Evolutionary conservation across 2,329 filamentous ascomycete species (phyloP).

Genomic region (Aspergillus quadrilineatus): DNA sequence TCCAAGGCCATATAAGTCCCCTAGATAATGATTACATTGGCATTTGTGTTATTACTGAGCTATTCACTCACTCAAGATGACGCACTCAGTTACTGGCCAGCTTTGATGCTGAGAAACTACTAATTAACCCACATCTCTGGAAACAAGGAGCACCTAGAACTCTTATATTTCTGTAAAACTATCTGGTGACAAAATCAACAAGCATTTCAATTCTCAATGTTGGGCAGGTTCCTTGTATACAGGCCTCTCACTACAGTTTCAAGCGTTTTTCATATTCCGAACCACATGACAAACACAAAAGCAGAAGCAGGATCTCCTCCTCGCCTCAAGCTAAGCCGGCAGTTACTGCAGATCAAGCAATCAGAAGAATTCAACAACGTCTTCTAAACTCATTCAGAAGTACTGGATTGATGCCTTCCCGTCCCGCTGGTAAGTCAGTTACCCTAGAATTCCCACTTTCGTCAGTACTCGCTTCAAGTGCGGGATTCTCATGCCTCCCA

Average conservation of each 20-base stretch:
- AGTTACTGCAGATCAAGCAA: neutral
- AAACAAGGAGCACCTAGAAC: too few relatives aligned
- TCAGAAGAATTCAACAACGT: conserved; percentile 41
- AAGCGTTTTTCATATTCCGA: neutral
- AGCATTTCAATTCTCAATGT: neutral
- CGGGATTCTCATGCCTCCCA: neutral
- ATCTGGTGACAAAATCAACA: too few relatives aligned
- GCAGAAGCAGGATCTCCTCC: neutral
- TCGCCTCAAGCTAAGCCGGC: neutral
- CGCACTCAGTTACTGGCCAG: neutral
- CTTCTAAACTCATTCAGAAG: conserved; percentile 42
- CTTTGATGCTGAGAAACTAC: too few relatives aligned
- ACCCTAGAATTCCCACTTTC: neutral
- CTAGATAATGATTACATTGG: neutral
- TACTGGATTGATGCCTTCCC: conserved; percentile 40
- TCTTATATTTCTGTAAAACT: too few relatives aligned
- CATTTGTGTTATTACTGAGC: neutral
- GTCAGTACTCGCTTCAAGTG: neutral
- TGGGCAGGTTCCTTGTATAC: neutral
- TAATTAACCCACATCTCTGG: too few relatives aligned
- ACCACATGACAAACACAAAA: neutral
- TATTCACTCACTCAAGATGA: neutral
- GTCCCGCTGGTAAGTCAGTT: conserved; percentile 18
- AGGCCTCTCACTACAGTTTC: neutral
- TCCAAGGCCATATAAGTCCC: too few relatives aligned